phyloP scores from a whole-genome alignment of 345 rosid species.

The Camelina laxa region DNA sequence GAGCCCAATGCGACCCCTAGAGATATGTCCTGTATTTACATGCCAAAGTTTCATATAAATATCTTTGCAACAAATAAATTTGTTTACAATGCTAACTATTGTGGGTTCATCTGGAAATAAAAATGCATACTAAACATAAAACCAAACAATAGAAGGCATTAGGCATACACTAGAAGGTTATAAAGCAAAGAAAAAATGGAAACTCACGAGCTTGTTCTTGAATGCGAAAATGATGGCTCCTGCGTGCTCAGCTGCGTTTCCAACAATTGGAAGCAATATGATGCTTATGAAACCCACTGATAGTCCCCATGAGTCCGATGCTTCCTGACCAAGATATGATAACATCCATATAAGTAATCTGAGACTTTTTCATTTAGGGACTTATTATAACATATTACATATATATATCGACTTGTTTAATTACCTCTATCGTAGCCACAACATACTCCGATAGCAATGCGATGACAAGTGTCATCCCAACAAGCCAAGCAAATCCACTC shows the following conservation, averaged over 20 bases:
- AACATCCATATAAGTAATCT: not conserved
- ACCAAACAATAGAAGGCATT: not conserved
- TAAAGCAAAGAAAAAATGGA: not conserved
- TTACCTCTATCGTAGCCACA: slow-evolving; percentile 85
- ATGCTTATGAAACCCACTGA: slow-evolving; percentile 90
- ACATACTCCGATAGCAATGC: slow-evolving; percentile 81
- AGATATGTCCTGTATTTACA: slow-evolving; percentile 66
- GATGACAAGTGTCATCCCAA: slow-evolving; percentile 78
- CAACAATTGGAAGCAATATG: slow-evolving; percentile 86
- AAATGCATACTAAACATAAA: not conserved
- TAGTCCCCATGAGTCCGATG: slow-evolving; percentile 87
- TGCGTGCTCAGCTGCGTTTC: slow-evolving; percentile 96
- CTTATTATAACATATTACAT: not conserved
- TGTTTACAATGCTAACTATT: not conserved
- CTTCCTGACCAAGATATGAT: slow-evolving; percentile 49
- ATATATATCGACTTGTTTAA: not conserved
- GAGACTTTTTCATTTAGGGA: not conserved
- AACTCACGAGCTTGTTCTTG: slow-evolving; percentile 81
- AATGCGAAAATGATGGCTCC: slow-evolving; percentile 94
- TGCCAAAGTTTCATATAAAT: not conserved
- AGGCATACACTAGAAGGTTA: not conserved
- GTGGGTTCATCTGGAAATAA: not conserved
- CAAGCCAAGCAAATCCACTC: slow-evolving; percentile 83
- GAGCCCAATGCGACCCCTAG: slow-evolving; percentile 91
- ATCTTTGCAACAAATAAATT: not conserved